Conservation (phyloP, 2,329 filamentous ascomycete genomes). For the Exophiala lecanii-corni region DNA sequence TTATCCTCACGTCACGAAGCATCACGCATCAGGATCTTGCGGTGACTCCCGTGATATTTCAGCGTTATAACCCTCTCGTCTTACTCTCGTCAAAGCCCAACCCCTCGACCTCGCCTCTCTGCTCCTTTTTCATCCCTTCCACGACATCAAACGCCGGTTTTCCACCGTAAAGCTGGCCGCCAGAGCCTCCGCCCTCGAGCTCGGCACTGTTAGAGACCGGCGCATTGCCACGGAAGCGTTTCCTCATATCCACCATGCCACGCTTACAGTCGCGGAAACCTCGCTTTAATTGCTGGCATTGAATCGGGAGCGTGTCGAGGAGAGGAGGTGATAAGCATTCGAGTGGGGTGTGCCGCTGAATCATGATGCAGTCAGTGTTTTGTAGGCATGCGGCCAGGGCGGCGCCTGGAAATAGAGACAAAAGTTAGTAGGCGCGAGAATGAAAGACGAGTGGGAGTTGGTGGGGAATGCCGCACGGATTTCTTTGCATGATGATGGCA, state of each 20-base stretch:
- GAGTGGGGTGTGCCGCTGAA: constrained; percentile 76
- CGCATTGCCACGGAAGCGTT: constrained; percentile 91
- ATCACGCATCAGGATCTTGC: too few relatives aligned
- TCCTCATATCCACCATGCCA: constrained; percentile 97
- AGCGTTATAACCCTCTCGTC: constrained; percentile 41
- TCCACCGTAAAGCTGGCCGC: constrained; percentile 72
- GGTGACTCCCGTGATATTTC: too few relatives aligned
- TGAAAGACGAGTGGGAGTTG: constrained; percentile 5
- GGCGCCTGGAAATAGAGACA: constrained; percentile 1
- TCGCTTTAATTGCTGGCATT: constrained; percentile 89
- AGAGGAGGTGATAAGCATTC: constrained; percentile 86
- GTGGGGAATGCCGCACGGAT: constrained; percentile 65
- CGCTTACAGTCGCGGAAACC: constrained; percentile 94
- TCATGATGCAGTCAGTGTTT: constrained; percentile 92
- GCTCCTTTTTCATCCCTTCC: constrained; percentile 64
- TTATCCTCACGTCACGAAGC: too few relatives aligned
- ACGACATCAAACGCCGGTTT: constrained; percentile 67
- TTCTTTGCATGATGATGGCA: constrained; percentile 97
- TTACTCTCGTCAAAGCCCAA: constrained; percentile 43
- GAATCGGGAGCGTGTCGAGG: constrained; percentile 72
- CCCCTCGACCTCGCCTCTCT: constrained; percentile 26
- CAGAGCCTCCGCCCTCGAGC: constrained; percentile 51
- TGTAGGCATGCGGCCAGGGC: constrained; percentile 93
- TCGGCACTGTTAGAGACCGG: constrained; percentile 68
- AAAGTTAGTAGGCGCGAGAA: constrained; percentile 1